These are phyloP conservation scores for Cryptococcus deneoformans DNA, from an alignment of 1,284 basidiomycete species.

Conservation along the genomic window DNA sequence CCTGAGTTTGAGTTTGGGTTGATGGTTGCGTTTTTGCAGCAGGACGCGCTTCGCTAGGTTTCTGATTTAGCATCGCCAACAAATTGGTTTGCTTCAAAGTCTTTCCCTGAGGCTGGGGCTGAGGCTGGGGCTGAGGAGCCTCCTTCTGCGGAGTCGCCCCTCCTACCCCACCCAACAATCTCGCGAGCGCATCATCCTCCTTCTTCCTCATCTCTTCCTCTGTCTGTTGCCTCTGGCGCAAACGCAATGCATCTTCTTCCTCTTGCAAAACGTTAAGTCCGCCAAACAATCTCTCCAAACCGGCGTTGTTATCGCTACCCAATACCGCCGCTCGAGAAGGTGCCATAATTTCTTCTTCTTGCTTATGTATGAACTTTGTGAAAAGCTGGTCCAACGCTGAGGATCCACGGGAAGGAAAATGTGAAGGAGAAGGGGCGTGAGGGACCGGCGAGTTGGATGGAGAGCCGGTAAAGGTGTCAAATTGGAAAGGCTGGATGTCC, in stretches of 20 bases:
- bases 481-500: constrained; percentile 36
- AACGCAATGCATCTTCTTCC: constrained; percentile 9
- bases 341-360: constrained; percentile 27
- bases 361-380: constrained; percentile 37
- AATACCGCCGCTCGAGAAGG: constrained; percentile 10
- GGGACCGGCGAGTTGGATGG: constrained; percentile 4
- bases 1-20: not conserved
- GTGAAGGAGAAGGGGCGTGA: constrained; percentile 5
- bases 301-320: constrained; percentile 27
- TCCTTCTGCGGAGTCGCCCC: constrained; percentile 4
- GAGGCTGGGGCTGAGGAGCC: not conserved
- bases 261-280: constrained; percentile 22
- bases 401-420: constrained; percentile 4
- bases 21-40: not conserved
- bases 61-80: constrained; percentile 25
- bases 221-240: not conserved
- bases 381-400: constrained; percentile 40
- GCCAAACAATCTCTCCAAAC: constrained; percentile 33
- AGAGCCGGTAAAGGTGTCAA: constrained; percentile 17
- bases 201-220: constrained; percentile 14
- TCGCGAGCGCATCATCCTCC: constrained; percentile 38
- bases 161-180: constrained; percentile 29
- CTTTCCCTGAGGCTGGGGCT: not conserved
- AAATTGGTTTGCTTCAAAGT: constrained; percentile 19
- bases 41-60: not conserved